Base-by-base conservation (phyloP, 805 yeast genomes). In the Debaryomyces maramus region DNA sequence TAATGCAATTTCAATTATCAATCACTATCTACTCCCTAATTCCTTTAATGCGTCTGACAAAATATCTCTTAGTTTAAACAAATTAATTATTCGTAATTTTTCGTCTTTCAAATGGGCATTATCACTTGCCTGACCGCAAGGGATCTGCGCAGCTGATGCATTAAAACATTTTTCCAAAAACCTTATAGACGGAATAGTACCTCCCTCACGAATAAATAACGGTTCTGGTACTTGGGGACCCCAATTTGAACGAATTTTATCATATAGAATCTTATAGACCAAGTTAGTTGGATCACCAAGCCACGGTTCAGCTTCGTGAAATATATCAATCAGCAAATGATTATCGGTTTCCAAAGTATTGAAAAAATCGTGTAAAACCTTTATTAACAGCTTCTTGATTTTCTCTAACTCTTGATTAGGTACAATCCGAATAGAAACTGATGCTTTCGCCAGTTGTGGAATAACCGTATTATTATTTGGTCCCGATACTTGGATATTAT, bases 281-380 rank as follows among this genome's bases (percentile, higher is more conserved):
- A 72, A 73, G 54, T 87, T 89, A 10, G 71, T 63, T 10, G 90
- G 85, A 51, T 93, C 89, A 4, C 97, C 98, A 7, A 91, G 66
- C 99, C 99, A 91, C 2, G 97, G 95, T 52, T 90, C 97, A 0
- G 96, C 96, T 55, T 85, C 91, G 54, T 88, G 89, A 43, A 82
- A 73, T 30, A 90, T 73, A 17, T 74, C 69, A 15, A 90, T 65
- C 9, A 63, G 59, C 26, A 91, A 52, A 20, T 75, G 72, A 58
- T 93, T 93, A 5, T 75, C 77, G 0, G 93, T 75, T 2, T 70
- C 53, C 22, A 88, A 59, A 10, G 55, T 53, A 0, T 56, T 51
- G 49, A 88, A 91, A 0, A 63, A 48, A 0, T 62, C 50, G 3
- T 53, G 33, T 32, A 93, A 49, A 51, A 72, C 81, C 0, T 57